phyloP scores from a whole-genome alignment of 1,139 yeast species.

The Chernovozyma aurita region DNA sequence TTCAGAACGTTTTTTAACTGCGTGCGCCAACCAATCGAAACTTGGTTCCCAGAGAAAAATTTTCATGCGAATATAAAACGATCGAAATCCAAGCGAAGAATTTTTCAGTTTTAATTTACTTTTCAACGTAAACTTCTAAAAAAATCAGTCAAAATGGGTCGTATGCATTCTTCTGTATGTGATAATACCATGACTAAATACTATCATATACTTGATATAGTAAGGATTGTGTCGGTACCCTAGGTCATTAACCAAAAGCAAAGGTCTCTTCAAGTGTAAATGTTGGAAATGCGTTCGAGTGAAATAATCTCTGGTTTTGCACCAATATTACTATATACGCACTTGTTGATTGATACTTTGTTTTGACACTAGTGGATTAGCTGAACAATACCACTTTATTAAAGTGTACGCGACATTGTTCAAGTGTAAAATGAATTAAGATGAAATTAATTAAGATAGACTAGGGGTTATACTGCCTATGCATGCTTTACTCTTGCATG shows the following conservation, averaged over 20 bases:
- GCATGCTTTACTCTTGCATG: too few species aligned
- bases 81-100: background rate
- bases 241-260: slow-evolving; percentile 2
- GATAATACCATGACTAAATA: slow-evolving; percentile 14
- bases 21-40: too few species aligned
- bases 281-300: slow-evolving; percentile 1
- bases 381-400: slow-evolving; percentile 22
- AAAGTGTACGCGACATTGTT: slow-evolving; percentile 11
- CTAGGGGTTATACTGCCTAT: too few species aligned
- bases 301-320: background rate
- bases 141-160: slow-evolving; percentile 64
- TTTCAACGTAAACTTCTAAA: slow-evolving; percentile 6
- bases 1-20: too few species aligned
- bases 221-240: slow-evolving; percentile 29
- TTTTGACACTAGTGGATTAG: slow-evolving; percentile 9
- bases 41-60: too few species aligned
- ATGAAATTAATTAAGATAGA: too few species aligned
- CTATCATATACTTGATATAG: slow-evolving; percentile 10
- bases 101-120: slow-evolving; percentile 1
- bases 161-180: slow-evolving; percentile 79
- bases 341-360: slow-evolving; percentile 29
- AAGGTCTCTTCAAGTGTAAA: slow-evolving; percentile 36
- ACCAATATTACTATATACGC: slow-evolving; percentile 14
- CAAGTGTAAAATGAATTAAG: too few species aligned
- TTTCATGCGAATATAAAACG: slow-evolving; percentile 3